Conservation (phyloP, 2,329 filamentous ascomycete genomes). For the Penicillium sp. region DNA sequence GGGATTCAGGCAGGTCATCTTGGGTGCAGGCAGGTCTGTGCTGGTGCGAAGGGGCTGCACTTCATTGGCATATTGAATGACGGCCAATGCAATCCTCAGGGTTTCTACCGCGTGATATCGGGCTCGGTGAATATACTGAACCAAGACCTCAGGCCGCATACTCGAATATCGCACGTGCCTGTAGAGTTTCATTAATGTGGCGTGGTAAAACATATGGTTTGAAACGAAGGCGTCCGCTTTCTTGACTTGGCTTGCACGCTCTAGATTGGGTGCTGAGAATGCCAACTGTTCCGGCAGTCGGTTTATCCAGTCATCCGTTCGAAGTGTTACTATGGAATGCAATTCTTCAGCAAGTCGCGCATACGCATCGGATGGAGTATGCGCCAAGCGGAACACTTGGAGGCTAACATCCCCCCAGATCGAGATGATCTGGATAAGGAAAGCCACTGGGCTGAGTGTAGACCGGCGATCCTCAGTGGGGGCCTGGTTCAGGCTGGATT, state of each 20-base stretch:
- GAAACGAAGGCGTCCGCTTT: conserved; percentile 60
- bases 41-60: conserved; percentile 19
- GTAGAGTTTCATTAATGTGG: conserved; percentile 63
- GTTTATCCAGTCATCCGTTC: conserved; percentile 58
- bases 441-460: conserved; percentile 54
- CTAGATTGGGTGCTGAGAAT: conserved; percentile 58
- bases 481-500: conserved; percentile 50
- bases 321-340: conserved; percentile 52
- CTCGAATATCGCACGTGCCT: conserved; percentile 54
- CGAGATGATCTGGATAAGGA: conserved; percentile 60
- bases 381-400: conserved; percentile 55
- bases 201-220: conserved; percentile 66
- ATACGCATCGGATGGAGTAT: conserved; percentile 46
- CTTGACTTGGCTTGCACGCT: conserved; percentile 52
- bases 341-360: conserved; percentile 50
- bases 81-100: conserved; percentile 44
- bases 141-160: conserved; percentile 43
- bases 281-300: conserved; percentile 56
- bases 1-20: conserved; percentile 54
- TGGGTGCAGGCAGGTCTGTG: conserved; percentile 20
- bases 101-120: conserved; percentile 54
- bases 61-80: conserved; percentile 26
- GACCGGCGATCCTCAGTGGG: conserved; percentile 40
- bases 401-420: conserved; percentile 65
- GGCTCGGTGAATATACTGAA: conserved; percentile 50